A percentile compares a stretch with the other conserved stretches of the same genome.
Conservation (phyloP, 1,139 yeast genomes). For the Sugiyamaella castrensis region DNA sequence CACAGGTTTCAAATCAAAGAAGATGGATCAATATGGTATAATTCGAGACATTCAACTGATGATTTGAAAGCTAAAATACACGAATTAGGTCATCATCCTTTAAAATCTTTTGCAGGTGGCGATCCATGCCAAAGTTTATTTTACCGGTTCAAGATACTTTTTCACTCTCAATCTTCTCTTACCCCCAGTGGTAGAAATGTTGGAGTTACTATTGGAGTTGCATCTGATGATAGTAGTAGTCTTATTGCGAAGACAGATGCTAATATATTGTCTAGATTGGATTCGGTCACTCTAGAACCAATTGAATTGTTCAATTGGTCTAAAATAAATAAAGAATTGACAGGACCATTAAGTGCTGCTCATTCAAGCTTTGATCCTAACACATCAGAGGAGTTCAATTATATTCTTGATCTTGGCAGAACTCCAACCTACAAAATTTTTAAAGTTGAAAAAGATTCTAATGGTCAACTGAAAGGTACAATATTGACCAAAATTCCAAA, state of each 20-base stretch:
- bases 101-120: slow-evolving; percentile 14
- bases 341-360: slow-evolving; percentile 19
- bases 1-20: slow-evolving; percentile 19
- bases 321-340: slow-evolving; percentile 12
- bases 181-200: slow-evolving; percentile 14
- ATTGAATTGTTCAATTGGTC: slow-evolving; percentile 17
- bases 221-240: background rate
- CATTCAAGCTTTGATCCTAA: slow-evolving; percentile 21
- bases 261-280: slow-evolving; percentile 14
- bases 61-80: slow-evolving; percentile 15
- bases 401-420: slow-evolving; percentile 16
- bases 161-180: background rate
- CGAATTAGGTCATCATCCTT: slow-evolving; percentile 7
- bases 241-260: slow-evolving; percentile 20
- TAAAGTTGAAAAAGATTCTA: slow-evolving; percentile 8
- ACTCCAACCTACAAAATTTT: slow-evolving; percentile 17
- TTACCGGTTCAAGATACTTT: background rate
- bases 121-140: slow-evolving; percentile 12
- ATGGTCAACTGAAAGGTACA: slow-evolving; percentile 7
- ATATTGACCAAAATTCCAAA: slow-evolving; percentile 17
- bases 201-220: slow-evolving; percentile 18
- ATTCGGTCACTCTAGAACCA: slow-evolving; percentile 20
- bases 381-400: slow-evolving; percentile 21
- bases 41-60: slow-evolving; percentile 19
- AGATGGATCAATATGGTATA: slow-evolving; percentile 15